These are phyloP conservation scores for Leccinum rimulosum DNA, from an alignment of 768 basidiomycete species.

Conservation along the genomic window DNA sequence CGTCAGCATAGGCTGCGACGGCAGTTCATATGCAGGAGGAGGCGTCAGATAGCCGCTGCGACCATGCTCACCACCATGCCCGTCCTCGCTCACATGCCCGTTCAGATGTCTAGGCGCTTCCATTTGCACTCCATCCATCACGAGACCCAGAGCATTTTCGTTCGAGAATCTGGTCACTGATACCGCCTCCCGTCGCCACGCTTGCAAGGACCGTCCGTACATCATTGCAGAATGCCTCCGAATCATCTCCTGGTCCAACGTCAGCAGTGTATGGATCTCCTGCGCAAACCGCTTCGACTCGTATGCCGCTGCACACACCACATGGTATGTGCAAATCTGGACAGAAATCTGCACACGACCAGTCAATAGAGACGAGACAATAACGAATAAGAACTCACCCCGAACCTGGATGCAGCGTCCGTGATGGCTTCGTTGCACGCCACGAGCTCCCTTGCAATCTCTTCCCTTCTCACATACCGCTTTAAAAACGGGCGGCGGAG, in stretches of 20 bases:
- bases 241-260: slow-evolving; percentile 18
- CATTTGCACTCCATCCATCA: background rate
- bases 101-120: background rate
- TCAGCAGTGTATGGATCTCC: slow-evolving; percentile 18
- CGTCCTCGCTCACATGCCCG: background rate
- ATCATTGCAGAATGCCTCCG: slow-evolving; percentile 11
- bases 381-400: slow-evolving; percentile 11
- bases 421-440: slow-evolving; percentile 51
- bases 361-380: background rate
- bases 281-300: slow-evolving; percentile 23
- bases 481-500: slow-evolving; percentile 71
- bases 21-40: slow-evolving; percentile 7
- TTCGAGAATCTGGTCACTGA: background rate
- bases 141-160: slow-evolving; percentile 13
- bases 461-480: slow-evolving; percentile 72
- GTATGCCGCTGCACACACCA: slow-evolving; percentile 40
- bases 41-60: background rate
- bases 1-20: background rate
- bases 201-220: slow-evolving; percentile 5
- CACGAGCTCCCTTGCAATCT: slow-evolving; percentile 53
- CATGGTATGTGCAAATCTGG: slow-evolving; percentile 53
- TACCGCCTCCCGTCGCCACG: background rate
- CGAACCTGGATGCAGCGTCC: slow-evolving; percentile 39
- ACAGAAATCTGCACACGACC: slow-evolving; percentile 37
- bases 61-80: background rate